A percentile compares a stretch with the other conserved stretches of the same genome.
These are phyloP conservation scores for Scleromitrula shiraiana DNA, from an alignment of 2,329 filamentous ascomycete genomes.

Conservation along the genomic window DNA sequence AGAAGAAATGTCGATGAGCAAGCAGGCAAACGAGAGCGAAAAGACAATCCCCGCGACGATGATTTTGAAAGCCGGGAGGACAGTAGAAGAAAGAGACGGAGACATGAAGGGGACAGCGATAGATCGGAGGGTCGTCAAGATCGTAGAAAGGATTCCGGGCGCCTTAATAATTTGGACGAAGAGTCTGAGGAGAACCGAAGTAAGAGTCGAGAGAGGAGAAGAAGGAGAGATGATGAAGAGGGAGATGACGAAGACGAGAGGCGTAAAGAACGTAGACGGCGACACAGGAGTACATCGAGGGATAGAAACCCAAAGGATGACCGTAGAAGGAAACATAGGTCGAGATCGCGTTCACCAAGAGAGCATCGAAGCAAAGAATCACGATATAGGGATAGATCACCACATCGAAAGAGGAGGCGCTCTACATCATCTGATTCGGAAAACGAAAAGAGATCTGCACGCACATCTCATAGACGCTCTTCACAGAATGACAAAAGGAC, in stretches of 20 bases:
- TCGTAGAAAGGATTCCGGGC: conserved; percentile 5
- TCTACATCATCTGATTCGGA: neutral
- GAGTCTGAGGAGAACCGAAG: conserved; percentile 4
- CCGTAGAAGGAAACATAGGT: conserved; percentile 15
- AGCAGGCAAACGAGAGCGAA: neutral
- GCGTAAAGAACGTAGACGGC: conserved; percentile 28
- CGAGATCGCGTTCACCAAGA: conserved; percentile 21
- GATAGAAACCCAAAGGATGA: conserved; percentile 16
- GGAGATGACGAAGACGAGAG: conserved; percentile 7
- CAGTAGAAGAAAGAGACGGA: conserved; percentile 2
- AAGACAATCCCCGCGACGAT: neutral
- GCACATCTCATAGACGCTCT: conserved; percentile 2
- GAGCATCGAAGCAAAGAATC: conserved; percentile 21
- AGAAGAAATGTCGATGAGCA: conserved; percentile 18
- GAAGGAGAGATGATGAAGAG: conserved; percentile 2
- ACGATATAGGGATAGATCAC: conserved; percentile 30
- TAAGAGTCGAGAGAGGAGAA: conserved; percentile 1
- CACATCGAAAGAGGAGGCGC: conserved; percentile 12
- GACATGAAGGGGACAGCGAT: conserved; percentile 3
- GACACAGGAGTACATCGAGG: conserved; percentile 20
- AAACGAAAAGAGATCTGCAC: neutral
- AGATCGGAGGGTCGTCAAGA: conserved; percentile 1
- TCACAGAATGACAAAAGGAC: conserved; percentile 8
- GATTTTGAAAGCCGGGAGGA: neutral
- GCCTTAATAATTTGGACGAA: neutral